Base-by-base conservation (phyloP, 139 green algal genomes). In the Chlamydomonas urium region DNA sequence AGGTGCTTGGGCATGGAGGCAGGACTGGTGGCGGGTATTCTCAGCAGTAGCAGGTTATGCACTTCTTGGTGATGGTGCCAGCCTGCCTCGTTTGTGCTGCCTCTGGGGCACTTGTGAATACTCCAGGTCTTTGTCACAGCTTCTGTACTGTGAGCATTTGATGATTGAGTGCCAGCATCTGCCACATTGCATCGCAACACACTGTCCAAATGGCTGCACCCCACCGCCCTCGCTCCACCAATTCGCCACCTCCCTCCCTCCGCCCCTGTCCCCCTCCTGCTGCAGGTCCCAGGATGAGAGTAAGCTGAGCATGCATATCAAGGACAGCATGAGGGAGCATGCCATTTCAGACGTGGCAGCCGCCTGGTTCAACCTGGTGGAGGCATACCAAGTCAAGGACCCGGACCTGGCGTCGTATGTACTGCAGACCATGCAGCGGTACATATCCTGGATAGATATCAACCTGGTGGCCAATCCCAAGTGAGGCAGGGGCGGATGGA, bases 371-470 rank as follows among this genome's bases (percentile, higher is more conserved):
- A 60, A 76, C 6, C 73, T 97, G 45, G 79, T 90, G 28, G 78
- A 74, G 2, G 62, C 57, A 0, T 92, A 91, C 75, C 48, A 81
- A 24, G 48, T 57, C 33, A 73, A 57, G 28, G 42, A 66, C 21
- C 85, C 88, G 2, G 73, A 82, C 2, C 69, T 93, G 37, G 85
- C 91, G 10, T 82, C 81, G 2, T 58, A 75, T 31, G 82, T 95
- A 59, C 89, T 97, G 45, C 32, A 67, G 8, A 86, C 79, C 17
- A 82, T 90, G 53, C 56, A 83, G 69, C 83, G 87, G 24, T 98
- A 96, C 77, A 84, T 98, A 33, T 79, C 81, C 61, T 99, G 94
- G 94, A 93, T 98, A 2, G 94, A 98, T 83, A 97, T 98, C 36
- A 62, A 62, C 1, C 83, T 98, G 14, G 86, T 98, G 14, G 92